phyloP scores from a whole-genome alignment of 305 asterid species.

The Fraxinus sp. region DNA sequence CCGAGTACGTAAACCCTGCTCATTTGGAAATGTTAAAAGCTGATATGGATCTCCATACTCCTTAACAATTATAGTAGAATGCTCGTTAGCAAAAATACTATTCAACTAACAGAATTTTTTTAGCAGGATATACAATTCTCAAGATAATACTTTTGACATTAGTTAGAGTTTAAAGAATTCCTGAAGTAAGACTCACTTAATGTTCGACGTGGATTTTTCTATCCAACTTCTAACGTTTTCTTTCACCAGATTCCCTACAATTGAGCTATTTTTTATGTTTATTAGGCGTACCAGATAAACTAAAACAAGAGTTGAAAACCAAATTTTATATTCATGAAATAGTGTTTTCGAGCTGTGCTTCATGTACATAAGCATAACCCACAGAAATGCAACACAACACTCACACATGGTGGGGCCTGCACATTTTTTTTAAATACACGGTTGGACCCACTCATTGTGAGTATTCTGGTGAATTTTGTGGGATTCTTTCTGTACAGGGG shows the following conservation, averaged over 20 bases:
- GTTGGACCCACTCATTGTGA: too few species aligned
- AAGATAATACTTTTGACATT: background rate
- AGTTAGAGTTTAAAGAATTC: too few species aligned
- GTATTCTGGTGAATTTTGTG: too few species aligned
- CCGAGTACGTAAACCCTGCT: constrained; percentile 41
- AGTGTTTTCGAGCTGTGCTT: background rate
- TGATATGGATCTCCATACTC: background rate
- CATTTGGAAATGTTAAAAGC: background rate
- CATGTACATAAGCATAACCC: too few species aligned
- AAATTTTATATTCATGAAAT: background rate
- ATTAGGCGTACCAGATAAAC: background rate
- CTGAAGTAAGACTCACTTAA: background rate
- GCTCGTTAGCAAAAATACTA: background rate
- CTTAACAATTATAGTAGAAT: background rate
- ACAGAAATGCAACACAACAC: too few species aligned
- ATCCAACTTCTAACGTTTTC: background rate
- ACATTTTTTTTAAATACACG: too few species aligned
- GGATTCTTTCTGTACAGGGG: too few species aligned
- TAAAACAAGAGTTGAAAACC: background rate
- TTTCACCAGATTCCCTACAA: background rate
- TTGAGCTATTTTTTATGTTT: background rate
- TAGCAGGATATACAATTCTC: background rate
- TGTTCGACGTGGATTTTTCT: background rate
- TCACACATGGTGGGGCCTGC: too few species aligned
- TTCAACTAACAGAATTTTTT: background rate